A percentile compares a stretch with the other conserved stretches of the same genome.
These are phyloP conservation scores for Allantophomopsis cytisporea DNA, from an alignment of 2,329 filamentous ascomycete species.

Conservation along the genomic window DNA sequence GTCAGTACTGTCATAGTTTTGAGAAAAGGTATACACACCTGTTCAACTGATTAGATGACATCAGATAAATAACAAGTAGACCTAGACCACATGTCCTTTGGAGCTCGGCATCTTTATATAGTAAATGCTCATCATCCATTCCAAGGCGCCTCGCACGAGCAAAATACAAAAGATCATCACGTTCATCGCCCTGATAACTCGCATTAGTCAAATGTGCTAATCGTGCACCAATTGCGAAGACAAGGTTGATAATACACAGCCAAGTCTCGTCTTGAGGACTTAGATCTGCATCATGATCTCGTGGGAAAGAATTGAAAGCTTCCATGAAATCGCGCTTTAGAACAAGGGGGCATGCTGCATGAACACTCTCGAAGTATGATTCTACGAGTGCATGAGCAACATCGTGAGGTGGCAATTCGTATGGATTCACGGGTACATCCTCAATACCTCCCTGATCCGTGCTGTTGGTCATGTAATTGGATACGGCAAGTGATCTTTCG, in stretches of 20 bases:
- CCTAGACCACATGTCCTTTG: constrained; percentile 7
- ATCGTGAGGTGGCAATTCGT: constrained; percentile 8
- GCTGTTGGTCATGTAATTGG: constrained; percentile 12
- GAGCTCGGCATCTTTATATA: constrained; percentile 10
- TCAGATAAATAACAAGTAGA: constrained; percentile 11
- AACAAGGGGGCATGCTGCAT: constrained; percentile 9
- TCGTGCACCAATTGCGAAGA: constrained; percentile 11
- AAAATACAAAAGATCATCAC: constrained; percentile 10
- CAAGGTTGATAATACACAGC: constrained; percentile 10
- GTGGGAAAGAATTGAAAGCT: constrained; percentile 5
- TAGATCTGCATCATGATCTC: constrained; percentile 1
- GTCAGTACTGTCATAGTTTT: not conserved
- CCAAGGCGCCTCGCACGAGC: constrained; percentile 10
- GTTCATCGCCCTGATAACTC: constrained; percentile 2
- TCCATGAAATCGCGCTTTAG: constrained; percentile 6
- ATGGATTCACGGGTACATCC: constrained; percentile 5
- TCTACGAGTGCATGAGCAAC: constrained; percentile 7
- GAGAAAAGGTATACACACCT: constrained; percentile 6
- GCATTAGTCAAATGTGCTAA: constrained; percentile 7
- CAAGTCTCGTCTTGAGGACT: constrained; percentile 7
- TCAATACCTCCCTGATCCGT: constrained; percentile 9
- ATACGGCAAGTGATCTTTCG: constrained; percentile 1
- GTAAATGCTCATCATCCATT: constrained; percentile 4
- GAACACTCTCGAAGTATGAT: constrained; percentile 11
- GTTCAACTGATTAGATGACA: constrained; percentile 10